A percentile compares a stretch with the other conserved stretches of the same genome.
Evolutionary conservation across 345 rosid genomes (phyloP).

Genomic region (Syzygium jambos): DNA sequence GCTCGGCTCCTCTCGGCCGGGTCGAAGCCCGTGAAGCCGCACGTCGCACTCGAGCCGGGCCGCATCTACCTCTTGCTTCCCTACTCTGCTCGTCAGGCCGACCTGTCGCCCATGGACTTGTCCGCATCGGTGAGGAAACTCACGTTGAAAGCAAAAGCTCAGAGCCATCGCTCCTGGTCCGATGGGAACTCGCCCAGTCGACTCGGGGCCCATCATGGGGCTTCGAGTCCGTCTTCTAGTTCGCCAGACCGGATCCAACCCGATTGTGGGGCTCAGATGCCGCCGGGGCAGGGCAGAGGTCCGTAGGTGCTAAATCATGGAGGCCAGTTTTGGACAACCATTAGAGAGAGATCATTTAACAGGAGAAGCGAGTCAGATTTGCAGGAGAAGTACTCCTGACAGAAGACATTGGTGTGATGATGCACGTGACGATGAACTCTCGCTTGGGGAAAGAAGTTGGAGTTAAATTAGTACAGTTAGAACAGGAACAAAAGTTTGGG

Average conservation of each 20-base stretch:
- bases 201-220: background rate
- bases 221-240: background rate
- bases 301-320: constrained; percentile 13
- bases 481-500: background rate
- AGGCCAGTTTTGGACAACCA: constrained; percentile 36
- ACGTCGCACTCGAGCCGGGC: constrained; percentile 21
- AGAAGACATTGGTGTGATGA: background rate
- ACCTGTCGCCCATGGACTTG: constrained; percentile 29
- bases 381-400: constrained; percentile 1
- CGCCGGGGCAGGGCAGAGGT: background rate
- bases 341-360: constrained; percentile 30
- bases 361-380: constrained; percentile 36
- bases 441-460: background rate
- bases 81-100: constrained; percentile 16
- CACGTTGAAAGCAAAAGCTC: constrained; percentile 21
- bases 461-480: background rate
- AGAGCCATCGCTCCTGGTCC: background rate
- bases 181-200: background rate
- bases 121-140: constrained; percentile 23
- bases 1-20: constrained; percentile 19
- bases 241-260: constrained; percentile 1
- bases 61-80: constrained; percentile 39
- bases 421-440: background rate
- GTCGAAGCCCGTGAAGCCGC: constrained; percentile 17
- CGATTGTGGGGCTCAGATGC: background rate